A percentile compares a stretch with the other conserved stretches of the same genome.
Conservation (phyloP, 495 filamentous ascomycete genomes). For the Cercophora scortea region DNA sequence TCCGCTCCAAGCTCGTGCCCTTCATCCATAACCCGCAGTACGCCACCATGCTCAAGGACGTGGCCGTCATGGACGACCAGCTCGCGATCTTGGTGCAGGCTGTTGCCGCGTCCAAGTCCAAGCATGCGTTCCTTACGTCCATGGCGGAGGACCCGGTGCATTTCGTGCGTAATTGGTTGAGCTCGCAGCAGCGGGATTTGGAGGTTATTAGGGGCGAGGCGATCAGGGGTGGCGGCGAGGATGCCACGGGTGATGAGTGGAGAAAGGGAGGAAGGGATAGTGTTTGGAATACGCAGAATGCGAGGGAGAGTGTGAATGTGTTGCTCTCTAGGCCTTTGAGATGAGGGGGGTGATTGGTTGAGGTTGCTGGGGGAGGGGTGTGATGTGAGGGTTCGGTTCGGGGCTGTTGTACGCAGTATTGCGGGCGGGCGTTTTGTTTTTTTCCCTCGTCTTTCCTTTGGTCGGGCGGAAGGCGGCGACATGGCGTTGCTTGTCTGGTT, state of each 20-base stretch:
- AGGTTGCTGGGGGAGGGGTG: too few species aligned
- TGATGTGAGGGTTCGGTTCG: too few species aligned
- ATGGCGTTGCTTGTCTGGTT: too few species aligned
- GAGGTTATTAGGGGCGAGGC: conserved; percentile 84
- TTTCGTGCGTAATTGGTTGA: conserved; percentile 78
- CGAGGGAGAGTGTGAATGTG: conserved; percentile 48
- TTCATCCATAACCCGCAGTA: conserved; percentile 52
- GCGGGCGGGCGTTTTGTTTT: too few species aligned
- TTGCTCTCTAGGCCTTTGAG: too few species aligned
- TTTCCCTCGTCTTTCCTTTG: too few species aligned
- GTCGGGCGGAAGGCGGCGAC: too few species aligned
- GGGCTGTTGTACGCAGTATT: too few species aligned
- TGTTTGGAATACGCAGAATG: conserved; percentile 46
- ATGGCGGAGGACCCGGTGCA: conserved; percentile 72
- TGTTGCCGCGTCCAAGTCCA: conserved; percentile 69
- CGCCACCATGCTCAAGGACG: conserved; percentile 57
- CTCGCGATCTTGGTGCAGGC: conserved; percentile 72
- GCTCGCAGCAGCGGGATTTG: conserved; percentile 80
- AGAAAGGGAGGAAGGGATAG: conserved; percentile 42
- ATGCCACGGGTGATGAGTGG: conserved; percentile 48
- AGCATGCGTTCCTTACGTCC: conserved; percentile 71
- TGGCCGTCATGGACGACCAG: conserved; percentile 70
- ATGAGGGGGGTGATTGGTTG: too few species aligned
- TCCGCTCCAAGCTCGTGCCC: conserved; percentile 57
- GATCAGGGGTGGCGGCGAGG: conserved; percentile 57